Conservation (phyloP, 352 stramenopile genomes). For the Pythium graminicola region DNA sequence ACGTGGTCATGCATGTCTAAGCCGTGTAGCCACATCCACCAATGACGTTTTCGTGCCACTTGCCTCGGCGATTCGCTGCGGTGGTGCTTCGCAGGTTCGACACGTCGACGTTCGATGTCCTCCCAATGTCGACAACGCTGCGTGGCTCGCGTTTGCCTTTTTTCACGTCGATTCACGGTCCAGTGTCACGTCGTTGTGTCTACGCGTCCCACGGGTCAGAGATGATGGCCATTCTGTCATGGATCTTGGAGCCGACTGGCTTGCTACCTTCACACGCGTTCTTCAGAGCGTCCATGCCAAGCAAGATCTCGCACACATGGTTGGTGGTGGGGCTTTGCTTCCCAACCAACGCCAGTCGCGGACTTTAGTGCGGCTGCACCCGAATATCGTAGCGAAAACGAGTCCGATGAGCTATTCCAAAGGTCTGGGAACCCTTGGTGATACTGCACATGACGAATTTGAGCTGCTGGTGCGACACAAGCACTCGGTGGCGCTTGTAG, state of each 20-base stretch:
- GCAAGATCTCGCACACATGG: slow-evolving; percentile 18
- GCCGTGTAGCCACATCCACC: not conserved
- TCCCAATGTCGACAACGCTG: slow-evolving; percentile 1
- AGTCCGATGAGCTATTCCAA: not conserved
- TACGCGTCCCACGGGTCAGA: not conserved
- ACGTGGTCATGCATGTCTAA: not conserved
- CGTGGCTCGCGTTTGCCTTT: slow-evolving; percentile 36
- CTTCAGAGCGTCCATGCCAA: slow-evolving; percentile 1
- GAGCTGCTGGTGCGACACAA: slow-evolving; percentile 26
- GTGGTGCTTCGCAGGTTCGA: not conserved
- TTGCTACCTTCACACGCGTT: slow-evolving; percentile 9
- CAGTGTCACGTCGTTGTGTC: slow-evolving; percentile 24
- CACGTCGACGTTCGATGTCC: slow-evolving; percentile 1
- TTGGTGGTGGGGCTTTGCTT: not conserved
- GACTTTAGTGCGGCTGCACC: slow-evolving; percentile 1
- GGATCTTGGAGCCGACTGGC: not conserved
- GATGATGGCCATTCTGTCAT: not conserved
- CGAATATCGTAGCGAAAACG: not conserved
- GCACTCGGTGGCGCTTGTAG: slow-evolving; percentile 29
- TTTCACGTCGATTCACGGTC: slow-evolving; percentile 36
- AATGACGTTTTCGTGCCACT: slow-evolving; percentile 1
- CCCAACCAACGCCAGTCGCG: not conserved
- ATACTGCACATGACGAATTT: slow-evolving; percentile 21
- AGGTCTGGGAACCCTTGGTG: slow-evolving; percentile 6
- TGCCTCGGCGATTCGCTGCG: not conserved